A percentile compares a stretch with the other conserved stretches of the same genome.
Evolutionary conservation across 176 grass and related monocot species (phyloP).

Genomic region (Hordeum vulgare): MorexV3_pseudomolecules_assembly NC_058520.1:206480590-206481089

Average conservation of each 20-base stretch:
- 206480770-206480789: background rate
- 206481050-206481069: background rate
- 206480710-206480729: background rate
- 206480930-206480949: too few species aligned
- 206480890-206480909: too few species aligned
- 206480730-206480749: background rate
- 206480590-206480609: background rate
- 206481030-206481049: background rate
- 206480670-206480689: background rate
- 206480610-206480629: background rate
- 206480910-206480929: too few species aligned
- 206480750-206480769: background rate
- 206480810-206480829: constrained; percentile 2
- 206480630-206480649: background rate
- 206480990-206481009: too few species aligned
- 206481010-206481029: too few species aligned
- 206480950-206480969: too few species aligned
- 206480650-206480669: background rate
- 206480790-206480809: constrained; percentile 1
- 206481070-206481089: constrained; percentile 15
- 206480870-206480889: background rate
- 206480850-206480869: background rate
- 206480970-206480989: too few species aligned
- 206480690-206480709: background rate
- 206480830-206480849: background rate